Evolutionary conservation across 169 alveolate genomes (phyloP), one percentile per base, ranked within the genome.

Genomic region (Babesia ovis): DNA sequence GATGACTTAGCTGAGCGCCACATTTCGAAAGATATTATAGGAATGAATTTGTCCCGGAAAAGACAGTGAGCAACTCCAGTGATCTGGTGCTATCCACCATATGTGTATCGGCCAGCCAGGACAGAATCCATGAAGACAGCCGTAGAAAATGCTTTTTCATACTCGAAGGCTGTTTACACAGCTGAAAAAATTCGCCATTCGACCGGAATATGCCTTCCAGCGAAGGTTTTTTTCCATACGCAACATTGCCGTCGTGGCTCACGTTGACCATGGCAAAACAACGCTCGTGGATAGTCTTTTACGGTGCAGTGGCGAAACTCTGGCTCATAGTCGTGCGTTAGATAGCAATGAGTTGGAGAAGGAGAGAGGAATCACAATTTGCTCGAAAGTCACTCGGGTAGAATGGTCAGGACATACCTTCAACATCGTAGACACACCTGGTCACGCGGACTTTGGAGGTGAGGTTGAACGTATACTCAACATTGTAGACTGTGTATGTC

Each of bases 251-350:
- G 97, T 98, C 50, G 94, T 98, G 43, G 99, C 99, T 41, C 99
- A 98, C 84, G 99, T 98, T 8, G 99, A 98, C 76, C 99, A 98
- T 83, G 99, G 99, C 27, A 98, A 98, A 87, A 97, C 99, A 27
- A 95, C 99, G 1, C 92, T 98, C 55, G 95, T 98, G 34, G 99
- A 98, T 86, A 93, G 84, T 51, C 68, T 89, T 35, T 73, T 89
- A 68, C 84, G 74, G 43, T 85, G 84, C 46, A 87, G 91, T 18
- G 94, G 94, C 25, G 94, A 85, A 77, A 64, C 66, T 51, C 35
- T 86, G 41, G 55, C 76, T 20, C 85, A 77, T 34, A 76, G 83
- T 16, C 72, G 94, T 45, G 77, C 94, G 16, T 92, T 95, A 94
- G 98, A 96, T 85, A 91, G 93, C 53, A 92, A 93, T 62, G 97